Percentiles rank a stretch among this genome's conserved stretches.
phyloP scores from a whole-genome alignment of 2,329 filamentous ascomycete species.

The Nemania sp. region DNA sequence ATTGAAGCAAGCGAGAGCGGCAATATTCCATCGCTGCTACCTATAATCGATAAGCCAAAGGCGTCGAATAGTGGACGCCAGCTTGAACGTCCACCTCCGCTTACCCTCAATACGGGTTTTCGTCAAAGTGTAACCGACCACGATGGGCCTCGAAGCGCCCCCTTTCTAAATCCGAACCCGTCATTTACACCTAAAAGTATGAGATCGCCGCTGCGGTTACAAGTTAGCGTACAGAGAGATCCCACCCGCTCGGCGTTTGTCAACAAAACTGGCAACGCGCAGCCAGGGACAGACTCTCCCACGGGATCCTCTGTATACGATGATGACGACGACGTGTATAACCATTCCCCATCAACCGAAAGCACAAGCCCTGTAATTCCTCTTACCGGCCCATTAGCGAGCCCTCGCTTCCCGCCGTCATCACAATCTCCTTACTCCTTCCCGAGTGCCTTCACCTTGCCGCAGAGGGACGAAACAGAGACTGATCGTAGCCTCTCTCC shows the following conservation, averaged over 20 bases:
- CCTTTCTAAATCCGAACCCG: slow-evolving; percentile 21
- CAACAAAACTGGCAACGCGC: background rate
- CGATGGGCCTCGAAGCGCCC: slow-evolving; percentile 24
- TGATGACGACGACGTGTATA: slow-evolving; percentile 21
- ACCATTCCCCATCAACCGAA: slow-evolving; percentile 32
- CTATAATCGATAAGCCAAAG: slow-evolving; percentile 27
- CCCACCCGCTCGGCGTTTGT: background rate
- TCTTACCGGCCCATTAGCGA: slow-evolving; percentile 35
- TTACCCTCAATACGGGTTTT: slow-evolving; percentile 24
- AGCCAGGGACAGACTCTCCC: slow-evolving; percentile 21
- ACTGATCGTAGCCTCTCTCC: slow-evolving; percentile 10
- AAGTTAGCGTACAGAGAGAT: background rate
- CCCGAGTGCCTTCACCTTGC: slow-evolving; percentile 10
- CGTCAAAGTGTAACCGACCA: slow-evolving; percentile 5
- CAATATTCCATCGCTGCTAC: background rate
- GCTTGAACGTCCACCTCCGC: slow-evolving; percentile 24
- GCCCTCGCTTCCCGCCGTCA: slow-evolving; percentile 29
- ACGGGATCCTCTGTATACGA: slow-evolving; percentile 30
- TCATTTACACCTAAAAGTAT: slow-evolving; percentile 15
- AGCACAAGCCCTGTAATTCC: slow-evolving; percentile 37
- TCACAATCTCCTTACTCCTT: slow-evolving; percentile 14
- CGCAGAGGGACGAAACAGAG: slow-evolving; percentile 17
- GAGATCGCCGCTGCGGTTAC: slow-evolving; percentile 15
- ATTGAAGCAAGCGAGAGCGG: slow-evolving; percentile 43
- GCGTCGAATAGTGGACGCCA: slow-evolving; percentile 29